A percentile compares a stretch with the other conserved stretches of the same genome.
These are phyloP conservation scores for Sclerotiophoma versabilis DNA, from an alignment of 2,329 filamentous ascomycete genomes.

Conservation along the genomic window DNA sequence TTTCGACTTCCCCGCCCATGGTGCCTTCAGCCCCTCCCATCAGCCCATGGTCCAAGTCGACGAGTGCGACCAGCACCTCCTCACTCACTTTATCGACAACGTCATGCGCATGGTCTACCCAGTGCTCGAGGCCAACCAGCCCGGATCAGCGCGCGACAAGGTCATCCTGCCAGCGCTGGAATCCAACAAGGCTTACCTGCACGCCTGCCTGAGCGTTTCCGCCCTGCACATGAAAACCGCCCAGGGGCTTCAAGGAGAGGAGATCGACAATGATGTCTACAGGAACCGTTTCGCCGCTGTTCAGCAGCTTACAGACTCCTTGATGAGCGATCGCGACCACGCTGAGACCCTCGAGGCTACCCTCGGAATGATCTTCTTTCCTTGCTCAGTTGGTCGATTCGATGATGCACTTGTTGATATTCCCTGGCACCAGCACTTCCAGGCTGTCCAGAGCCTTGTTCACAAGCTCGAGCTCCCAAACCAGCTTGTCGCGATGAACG, in stretches of 20 bases:
- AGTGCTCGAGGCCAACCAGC: constrained; percentile 87
- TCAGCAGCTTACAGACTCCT: constrained; percentile 80
- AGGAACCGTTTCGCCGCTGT: constrained; percentile 90
- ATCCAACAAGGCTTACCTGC: constrained; percentile 89
- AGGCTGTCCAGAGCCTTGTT: constrained; percentile 84
- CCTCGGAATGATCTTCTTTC: constrained; percentile 94
- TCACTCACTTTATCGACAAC: constrained; percentile 89
- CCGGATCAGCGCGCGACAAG: constrained; percentile 79
- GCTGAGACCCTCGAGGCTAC: constrained; percentile 90
- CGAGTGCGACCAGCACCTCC: constrained; percentile 82
- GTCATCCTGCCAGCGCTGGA: constrained; percentile 87
- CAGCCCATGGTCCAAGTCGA: constrained; percentile 82
- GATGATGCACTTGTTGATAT: constrained; percentile 89
- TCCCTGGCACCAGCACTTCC: constrained; percentile 96
- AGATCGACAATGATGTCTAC: constrained; percentile 90
- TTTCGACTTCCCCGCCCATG: constrained; percentile 80
- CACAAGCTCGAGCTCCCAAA: constrained; percentile 82
- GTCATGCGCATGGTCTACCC: constrained; percentile 92
- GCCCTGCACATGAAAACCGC: constrained; percentile 91
- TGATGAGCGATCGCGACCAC: constrained; percentile 82
- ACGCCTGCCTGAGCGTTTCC: constrained; percentile 93
- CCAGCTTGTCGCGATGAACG: constrained; percentile 65
- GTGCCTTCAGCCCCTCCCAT: constrained; percentile 64
- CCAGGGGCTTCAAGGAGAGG: constrained; percentile 69
- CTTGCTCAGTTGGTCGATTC: constrained; percentile 86